phyloP scores from a whole-genome alignment of 495 filamentous ascomycete species.

The Penicillium steckii region DNA sequence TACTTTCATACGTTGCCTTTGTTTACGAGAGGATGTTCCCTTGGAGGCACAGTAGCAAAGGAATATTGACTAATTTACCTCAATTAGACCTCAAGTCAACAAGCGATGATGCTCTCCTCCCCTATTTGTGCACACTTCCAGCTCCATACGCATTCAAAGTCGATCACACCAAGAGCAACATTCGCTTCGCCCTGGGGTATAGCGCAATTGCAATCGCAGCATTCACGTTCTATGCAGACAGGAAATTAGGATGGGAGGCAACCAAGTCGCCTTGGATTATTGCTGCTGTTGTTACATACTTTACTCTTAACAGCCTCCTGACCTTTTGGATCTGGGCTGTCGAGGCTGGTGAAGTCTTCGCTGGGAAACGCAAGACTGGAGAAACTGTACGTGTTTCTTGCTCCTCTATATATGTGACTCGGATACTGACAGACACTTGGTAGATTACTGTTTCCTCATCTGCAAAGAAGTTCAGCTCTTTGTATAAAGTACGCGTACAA shows the following conservation, averaged over 20 bases:
- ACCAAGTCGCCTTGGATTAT: slow-evolving; percentile 72
- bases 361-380: slow-evolving; percentile 59
- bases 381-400: slow-evolving; percentile 44
- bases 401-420: background rate
- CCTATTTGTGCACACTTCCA: slow-evolving; percentile 79
- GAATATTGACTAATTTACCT: slow-evolving; percentile 2
- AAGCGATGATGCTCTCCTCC: slow-evolving; percentile 88
- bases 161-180: slow-evolving; percentile 74
- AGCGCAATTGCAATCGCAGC: slow-evolving; percentile 74
- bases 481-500: slow-evolving; percentile 70
- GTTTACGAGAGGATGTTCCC: background rate
- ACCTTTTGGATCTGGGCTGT: slow-evolving; percentile 85
- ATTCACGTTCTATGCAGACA: slow-evolving; percentile 86
- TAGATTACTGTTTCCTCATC: slow-evolving; percentile 67
- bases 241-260: slow-evolving; percentile 80
- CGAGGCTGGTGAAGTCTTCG: slow-evolving; percentile 79
- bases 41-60: background rate
- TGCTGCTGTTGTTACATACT: slow-evolving; percentile 75
- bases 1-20: slow-evolving; percentile 13
- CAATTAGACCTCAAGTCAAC: slow-evolving; percentile 89
- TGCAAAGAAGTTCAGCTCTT: slow-evolving; percentile 72
- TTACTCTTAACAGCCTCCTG: slow-evolving; percentile 72
- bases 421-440: background rate
- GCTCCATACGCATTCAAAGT: slow-evolving; percentile 66
- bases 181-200: slow-evolving; percentile 82